These are phyloP conservation scores for Lachnellula cervina DNA, from an alignment of 2,329 filamentous ascomycete genomes.

Conservation along the genomic window DNA sequence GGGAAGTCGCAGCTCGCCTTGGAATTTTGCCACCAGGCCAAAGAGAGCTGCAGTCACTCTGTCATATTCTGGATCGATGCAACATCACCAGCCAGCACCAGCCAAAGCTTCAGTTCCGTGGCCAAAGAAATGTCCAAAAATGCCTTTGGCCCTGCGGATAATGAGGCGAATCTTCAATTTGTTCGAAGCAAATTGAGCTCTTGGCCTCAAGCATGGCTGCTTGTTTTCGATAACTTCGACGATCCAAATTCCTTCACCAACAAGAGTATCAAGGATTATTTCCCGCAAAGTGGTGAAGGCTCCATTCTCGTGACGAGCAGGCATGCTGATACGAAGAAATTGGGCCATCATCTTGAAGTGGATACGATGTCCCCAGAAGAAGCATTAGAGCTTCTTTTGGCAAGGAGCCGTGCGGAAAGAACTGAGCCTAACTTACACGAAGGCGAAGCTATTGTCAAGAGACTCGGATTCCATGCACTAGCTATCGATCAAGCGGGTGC, in stretches of 20 bases:
- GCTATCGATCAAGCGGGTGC: conserved; percentile 28
- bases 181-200: conserved; percentile 4
- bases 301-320: conserved; percentile 16
- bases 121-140: conserved; percentile 8
- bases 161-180: conserved; percentile 2
- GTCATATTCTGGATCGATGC: conserved; percentile 25
- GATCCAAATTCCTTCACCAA: conserved; percentile 6
- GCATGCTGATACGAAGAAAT: background rate
- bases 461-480: conserved; percentile 23
- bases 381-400: conserved; percentile 7
- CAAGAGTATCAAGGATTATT: conserved; percentile 9
- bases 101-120: conserved; percentile 13
- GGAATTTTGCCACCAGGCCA: conserved; percentile 14
- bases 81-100: conserved; percentile 3
- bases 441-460: conserved; percentile 4
- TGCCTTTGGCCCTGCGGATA: background rate
- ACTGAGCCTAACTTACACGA: background rate
- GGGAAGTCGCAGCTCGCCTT: conserved; percentile 24
- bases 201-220: conserved; percentile 15
- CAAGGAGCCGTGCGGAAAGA: background rate
- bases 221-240: conserved; percentile 26
- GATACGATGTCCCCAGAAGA: conserved; percentile 6
- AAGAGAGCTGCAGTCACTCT: background rate
- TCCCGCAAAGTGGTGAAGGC: conserved; percentile 2
- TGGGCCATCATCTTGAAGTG: conserved; percentile 9